These are phyloP conservation scores for Cinnamomum micranthum DNA, from an alignment of 164 flowering plant species.

Conservation along the genomic window DNA sequence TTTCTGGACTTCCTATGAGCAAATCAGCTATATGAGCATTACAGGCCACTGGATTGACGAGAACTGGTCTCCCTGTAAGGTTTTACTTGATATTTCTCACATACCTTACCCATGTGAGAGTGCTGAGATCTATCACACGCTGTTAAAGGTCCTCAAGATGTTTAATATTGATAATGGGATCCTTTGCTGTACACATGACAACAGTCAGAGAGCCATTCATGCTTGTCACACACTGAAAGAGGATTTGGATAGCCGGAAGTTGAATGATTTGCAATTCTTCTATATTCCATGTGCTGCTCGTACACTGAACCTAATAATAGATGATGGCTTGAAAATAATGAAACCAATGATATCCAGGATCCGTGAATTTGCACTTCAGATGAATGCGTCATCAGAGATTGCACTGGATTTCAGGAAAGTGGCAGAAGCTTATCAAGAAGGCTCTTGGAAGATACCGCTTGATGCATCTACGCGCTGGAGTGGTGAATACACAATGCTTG, in stretches of 20 bases:
- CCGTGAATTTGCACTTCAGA: conserved; percentile 72
- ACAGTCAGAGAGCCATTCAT: conserved; percentile 57
- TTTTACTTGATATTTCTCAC: conserved; percentile 81
- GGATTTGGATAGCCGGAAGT: conserved; percentile 67
- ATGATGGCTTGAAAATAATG: conserved; percentile 71
- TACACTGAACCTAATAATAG: conserved; percentile 67
- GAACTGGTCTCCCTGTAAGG: conserved; percentile 72
- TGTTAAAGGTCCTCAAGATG: conserved; percentile 59
- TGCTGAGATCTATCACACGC: conserved; percentile 52
- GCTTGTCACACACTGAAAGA: conserved; percentile 72
- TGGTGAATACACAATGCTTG: conserved; percentile 88
- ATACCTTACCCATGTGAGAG: conserved; percentile 50
- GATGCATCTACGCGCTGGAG: conserved; percentile 86
- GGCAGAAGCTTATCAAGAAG: conserved; percentile 67
- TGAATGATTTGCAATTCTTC: conserved; percentile 62
- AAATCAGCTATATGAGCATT: conserved; percentile 75
- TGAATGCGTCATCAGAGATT: conserved; percentile 64
- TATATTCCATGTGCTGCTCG: conserved; percentile 87
- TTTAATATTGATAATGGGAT: conserved; percentile 65
- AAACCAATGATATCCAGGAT: conserved; percentile 59
- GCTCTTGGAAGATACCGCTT: conserved; percentile 80
- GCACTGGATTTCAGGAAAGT: conserved; percentile 61
- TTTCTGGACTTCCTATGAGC: conserved; percentile 86
- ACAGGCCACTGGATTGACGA: conserved; percentile 92
- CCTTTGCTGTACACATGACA: conserved; percentile 87